Conservation (phyloP, 73 alveolate genomes). For the Tetrahymena borealis region DNA sequence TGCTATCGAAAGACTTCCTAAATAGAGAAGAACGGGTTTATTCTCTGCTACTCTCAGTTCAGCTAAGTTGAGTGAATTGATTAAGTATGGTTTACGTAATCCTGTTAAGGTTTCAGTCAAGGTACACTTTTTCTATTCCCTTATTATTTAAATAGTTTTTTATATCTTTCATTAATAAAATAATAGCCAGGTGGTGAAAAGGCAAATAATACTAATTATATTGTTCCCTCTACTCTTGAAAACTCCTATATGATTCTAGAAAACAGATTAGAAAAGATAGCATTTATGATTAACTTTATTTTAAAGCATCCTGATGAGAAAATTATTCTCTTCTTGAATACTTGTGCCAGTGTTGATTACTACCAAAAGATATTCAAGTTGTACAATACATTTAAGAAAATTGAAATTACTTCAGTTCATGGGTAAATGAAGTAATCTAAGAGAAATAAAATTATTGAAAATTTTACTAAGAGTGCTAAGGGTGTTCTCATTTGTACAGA, state of each 20-base stretch:
- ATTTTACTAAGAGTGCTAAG: constrained; percentile 47
- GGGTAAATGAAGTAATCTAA: constrained; percentile 90
- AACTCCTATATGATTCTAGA: constrained; percentile 25
- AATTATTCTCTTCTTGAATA: constrained; percentile 76
- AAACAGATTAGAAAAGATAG: constrained; percentile 50
- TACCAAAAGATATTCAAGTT: constrained; percentile 47
- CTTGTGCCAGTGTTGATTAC: constrained; percentile 93
- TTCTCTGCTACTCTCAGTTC: constrained; percentile 99
- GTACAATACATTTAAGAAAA: not conserved
- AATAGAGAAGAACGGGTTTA: constrained; percentile 99
- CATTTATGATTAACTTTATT: constrained; percentile 42
- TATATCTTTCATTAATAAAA: not conserved
- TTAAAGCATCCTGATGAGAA: constrained; percentile 36
- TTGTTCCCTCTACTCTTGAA: constrained; percentile 27
- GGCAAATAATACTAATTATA: not conserved
- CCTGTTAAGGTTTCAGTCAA: constrained; percentile 92
- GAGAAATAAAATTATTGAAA: constrained; percentile 81
- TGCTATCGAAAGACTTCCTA: constrained; percentile 86
- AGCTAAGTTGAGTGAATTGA: constrained; percentile 82
- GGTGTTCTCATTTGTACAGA: constrained; percentile 95
- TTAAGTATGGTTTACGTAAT: constrained; percentile 96
- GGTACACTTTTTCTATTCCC: constrained; percentile 45
- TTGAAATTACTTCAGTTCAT: constrained; percentile 48
- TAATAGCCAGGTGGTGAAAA: not conserved
- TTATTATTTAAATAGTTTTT: not conserved